Base-by-base conservation (phyloP, 305 asterid species). In the Lippia alba region DNA sequence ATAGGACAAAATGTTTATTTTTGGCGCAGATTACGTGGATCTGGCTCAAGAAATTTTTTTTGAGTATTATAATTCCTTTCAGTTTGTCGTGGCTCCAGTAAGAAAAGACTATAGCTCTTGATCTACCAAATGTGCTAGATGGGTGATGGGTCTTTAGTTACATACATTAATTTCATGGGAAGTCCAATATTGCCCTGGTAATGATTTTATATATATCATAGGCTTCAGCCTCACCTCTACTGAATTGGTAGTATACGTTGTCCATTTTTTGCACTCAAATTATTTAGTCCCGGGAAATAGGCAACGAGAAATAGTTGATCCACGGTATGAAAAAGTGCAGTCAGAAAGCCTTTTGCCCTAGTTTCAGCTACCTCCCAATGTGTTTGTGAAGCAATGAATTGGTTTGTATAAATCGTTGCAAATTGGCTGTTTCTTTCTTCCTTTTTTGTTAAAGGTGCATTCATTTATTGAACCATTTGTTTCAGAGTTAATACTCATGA, bases 351-450 rank as follows among this genome's bases (percentile, higher is more conserved):
- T 91, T 6, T 91, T 51, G 80, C 92, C 76, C 71, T 91, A 19
- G 91, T 91, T 44, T 75, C 90, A 41, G 78, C 85, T 68, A 89
- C 95, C 14, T 80, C 81, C 72, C 87, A 87, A 41, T 89, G 97
- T 46, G 94, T 91, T 11, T 87, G 89, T 72, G 30, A 24, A 3
- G 30, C 30, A 3, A 24, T 24, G 30, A 24, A 24, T 24, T 24
- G 30, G 30, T 24, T 24, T 3, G 30, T 24, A 24, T 24, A 24
- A 24, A 24, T 24, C 30, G 30, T 24, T 24, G 30, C 30, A 24
- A 24, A 24, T 24, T 24, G 30, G 30, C 30, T 3, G 30, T 56
- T 56, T 20, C 6, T 24, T 56, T 30, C 40, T 14, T 56, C 32
- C 45, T 0, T 32, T 32, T 61, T 61, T 5, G 15, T 16, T 16